phyloP scores from a whole-genome alignment of 805 yeast genomes.

The Yarrowia sp. region DNA sequence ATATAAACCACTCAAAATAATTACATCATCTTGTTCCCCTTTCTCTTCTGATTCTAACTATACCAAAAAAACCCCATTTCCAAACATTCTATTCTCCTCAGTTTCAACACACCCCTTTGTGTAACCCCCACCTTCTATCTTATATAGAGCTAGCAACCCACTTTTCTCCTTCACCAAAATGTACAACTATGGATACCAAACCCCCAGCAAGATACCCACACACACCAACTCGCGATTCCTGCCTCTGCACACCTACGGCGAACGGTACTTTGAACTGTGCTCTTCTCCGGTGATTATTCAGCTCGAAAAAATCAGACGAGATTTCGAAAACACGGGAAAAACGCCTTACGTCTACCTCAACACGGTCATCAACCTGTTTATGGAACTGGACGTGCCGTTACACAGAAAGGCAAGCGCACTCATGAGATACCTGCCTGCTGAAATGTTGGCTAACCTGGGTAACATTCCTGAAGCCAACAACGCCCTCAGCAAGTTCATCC shows the following conservation, averaged over 20 bases:
- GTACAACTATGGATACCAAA: slow-evolving; percentile 2
- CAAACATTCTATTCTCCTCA: no score
- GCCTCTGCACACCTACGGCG: background rate
- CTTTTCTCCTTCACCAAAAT: background rate
- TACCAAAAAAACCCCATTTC: no score
- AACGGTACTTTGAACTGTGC: background rate
- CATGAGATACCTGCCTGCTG: background rate
- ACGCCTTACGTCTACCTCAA: background rate
- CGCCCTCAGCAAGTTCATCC: background rate
- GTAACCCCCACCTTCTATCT: no score
- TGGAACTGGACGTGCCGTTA: background rate
- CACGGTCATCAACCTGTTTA: background rate
- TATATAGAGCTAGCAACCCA: background rate
- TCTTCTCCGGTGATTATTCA: background rate
- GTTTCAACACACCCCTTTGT: no score
- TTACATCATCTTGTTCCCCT: no score
- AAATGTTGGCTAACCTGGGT: background rate
- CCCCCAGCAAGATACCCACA: background rate
- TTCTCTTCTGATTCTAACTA: no score
- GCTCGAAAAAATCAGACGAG: background rate
- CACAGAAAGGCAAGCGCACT: slow-evolving; percentile 9
- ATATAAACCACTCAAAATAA: no score
- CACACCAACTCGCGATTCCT: background rate
- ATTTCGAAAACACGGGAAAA: background rate
- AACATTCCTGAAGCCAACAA: background rate